Conservation (phyloP, 176 grass and related monocot species). For the Cymbopogon citratus region DNA sequence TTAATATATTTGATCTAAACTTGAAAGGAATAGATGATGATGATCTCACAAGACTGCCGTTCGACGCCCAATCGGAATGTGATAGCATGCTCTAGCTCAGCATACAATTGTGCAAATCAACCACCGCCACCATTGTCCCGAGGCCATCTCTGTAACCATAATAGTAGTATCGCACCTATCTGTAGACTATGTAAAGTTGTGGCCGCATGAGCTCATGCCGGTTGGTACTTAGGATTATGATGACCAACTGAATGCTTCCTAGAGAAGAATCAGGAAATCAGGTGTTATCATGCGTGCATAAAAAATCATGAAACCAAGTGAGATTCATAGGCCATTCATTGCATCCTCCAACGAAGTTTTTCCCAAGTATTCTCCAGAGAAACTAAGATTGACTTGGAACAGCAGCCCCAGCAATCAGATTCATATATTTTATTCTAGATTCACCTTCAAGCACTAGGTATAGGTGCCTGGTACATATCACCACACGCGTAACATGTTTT, state of each 20-base stretch:
- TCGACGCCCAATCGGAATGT: background rate
- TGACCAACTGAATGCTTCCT: background rate
- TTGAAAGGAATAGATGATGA: too few species aligned
- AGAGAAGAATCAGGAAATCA: background rate
- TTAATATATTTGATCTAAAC: too few species aligned
- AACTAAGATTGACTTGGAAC: background rate
- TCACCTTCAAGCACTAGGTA: background rate
- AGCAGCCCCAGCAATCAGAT: conserved; percentile 15
- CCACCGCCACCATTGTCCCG: background rate
- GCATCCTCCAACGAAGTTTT: background rate
- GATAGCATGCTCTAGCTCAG: background rate
- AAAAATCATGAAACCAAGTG: conserved; percentile 1
- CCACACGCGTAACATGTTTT: background rate
- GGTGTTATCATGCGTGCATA: background rate
- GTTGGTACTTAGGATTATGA: background rate
- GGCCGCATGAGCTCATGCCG: background rate
- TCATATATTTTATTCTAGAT: background rate
- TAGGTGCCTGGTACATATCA: background rate
- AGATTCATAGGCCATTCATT: background rate
- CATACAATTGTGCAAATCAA: background rate
- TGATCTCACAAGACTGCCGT: background rate
- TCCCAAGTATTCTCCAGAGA: background rate
- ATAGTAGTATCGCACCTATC: background rate
- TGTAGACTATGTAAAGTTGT: background rate
- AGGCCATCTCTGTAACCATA: background rate